A percentile compares a stretch with the other conserved stretches of the same genome.
These are phyloP conservation scores for Colletotrichum camelliae DNA, from an alignment of 2,329 filamentous ascomycete species.

Conservation along the genomic window DNA sequence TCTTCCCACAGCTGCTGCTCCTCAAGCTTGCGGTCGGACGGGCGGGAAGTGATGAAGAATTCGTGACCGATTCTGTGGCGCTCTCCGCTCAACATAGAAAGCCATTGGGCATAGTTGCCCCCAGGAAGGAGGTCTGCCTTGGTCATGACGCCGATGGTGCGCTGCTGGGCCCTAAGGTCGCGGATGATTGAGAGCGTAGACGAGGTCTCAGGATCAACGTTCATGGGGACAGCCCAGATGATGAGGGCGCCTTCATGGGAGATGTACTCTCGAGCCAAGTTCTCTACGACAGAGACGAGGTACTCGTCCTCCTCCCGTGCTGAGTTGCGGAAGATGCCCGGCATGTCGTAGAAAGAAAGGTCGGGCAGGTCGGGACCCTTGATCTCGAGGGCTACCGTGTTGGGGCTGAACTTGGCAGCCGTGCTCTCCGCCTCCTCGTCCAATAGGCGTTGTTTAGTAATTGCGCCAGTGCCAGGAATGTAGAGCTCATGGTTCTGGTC, in stretches of 20 bases:
- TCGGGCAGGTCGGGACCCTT: conserved; percentile 73
- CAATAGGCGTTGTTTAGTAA: conserved; percentile 39
- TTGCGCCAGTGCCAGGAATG: conserved; percentile 53
- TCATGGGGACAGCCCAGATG: conserved; percentile 79
- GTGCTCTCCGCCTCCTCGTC: conserved; percentile 44
- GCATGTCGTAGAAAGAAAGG: conserved; percentile 84
- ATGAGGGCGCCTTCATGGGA: conserved; percentile 73
- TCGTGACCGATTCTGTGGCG: conserved; percentile 72
- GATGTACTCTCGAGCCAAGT: conserved; percentile 75
- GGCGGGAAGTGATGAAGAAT: conserved; percentile 79
- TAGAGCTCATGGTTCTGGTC: conserved; percentile 56
- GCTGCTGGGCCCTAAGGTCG: conserved; percentile 56
- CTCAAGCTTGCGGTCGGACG: conserved; percentile 59
- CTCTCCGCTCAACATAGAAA: conserved; percentile 65
- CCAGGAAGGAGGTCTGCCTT: conserved; percentile 79
- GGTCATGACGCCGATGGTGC: conserved; percentile 79
- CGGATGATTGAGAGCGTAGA: conserved; percentile 71
- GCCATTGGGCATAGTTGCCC: conserved; percentile 61
- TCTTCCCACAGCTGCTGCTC: conserved; percentile 59
- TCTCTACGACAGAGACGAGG: conserved; percentile 74
- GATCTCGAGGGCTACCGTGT: conserved; percentile 79
- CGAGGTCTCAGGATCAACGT: conserved; percentile 78
- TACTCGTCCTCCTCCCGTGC: conserved; percentile 69
- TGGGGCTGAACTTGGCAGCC: conserved; percentile 78
- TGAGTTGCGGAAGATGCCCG: conserved; percentile 78